These are phyloP conservation scores for Talaromyces sp. DNA, from an alignment of 2,329 filamentous ascomycete species.

Conservation along the genomic window DNA sequence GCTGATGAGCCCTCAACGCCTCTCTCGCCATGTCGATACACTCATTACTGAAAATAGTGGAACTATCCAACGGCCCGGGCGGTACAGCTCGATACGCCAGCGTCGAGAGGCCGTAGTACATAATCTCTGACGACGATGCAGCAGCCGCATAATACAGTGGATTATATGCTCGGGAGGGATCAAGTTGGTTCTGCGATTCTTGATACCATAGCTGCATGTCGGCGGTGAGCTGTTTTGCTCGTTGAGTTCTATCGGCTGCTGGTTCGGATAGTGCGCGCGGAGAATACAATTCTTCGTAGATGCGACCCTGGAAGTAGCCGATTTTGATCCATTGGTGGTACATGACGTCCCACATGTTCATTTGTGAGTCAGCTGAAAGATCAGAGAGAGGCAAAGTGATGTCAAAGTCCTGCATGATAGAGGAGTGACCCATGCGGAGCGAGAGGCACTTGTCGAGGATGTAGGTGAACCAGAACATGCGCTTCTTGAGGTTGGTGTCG, in stretches of 20 bases:
- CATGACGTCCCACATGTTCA: constrained; percentile 43
- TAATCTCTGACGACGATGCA: constrained; percentile 33
- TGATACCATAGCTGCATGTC: constrained; percentile 20
- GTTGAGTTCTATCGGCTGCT: constrained; percentile 26
- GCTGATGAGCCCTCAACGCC: constrained; percentile 34
- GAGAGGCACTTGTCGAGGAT: constrained; percentile 58
- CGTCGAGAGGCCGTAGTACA: constrained; percentile 35
- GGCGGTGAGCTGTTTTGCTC: constrained; percentile 14
- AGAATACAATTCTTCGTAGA: constrained; percentile 58
- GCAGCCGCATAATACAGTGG: constrained; percentile 26
- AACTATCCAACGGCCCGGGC: constrained; percentile 24
- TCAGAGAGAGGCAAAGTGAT: constrained; percentile 50
- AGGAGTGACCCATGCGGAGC: constrained; percentile 57
- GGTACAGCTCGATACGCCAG: constrained; percentile 42
- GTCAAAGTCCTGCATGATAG: constrained; percentile 58
- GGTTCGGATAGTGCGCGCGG: constrained; percentile 30
- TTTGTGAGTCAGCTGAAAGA: constrained; percentile 19
- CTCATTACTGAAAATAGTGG: constrained; percentile 33
- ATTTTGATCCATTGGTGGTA: constrained; percentile 55
- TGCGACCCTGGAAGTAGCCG: constrained; percentile 55
- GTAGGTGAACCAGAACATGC: constrained; percentile 59
- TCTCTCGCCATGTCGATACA: constrained; percentile 38
- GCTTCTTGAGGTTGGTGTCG: constrained; percentile 28
- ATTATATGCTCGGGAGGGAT: constrained; percentile 20
- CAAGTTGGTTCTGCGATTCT: constrained; percentile 18